A percentile compares a stretch with the other conserved stretches of the same genome.
Conservation (phyloP, 2,329 filamentous ascomycete genomes). For the Septoria petroselini region DNA sequence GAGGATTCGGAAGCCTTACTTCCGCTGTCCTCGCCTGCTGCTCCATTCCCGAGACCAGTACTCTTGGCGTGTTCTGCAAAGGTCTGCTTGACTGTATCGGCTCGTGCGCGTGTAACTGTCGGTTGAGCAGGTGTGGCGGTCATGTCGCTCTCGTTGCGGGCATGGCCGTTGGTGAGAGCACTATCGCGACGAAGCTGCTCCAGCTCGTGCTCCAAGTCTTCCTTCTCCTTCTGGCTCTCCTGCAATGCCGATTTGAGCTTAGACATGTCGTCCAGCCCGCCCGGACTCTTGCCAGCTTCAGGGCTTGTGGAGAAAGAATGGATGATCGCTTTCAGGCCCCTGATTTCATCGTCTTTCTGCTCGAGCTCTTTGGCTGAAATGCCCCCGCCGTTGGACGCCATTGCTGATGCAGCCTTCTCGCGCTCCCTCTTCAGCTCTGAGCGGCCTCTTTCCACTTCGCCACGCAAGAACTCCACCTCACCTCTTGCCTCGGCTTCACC, state of each 20-base stretch:
- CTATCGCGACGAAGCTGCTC: slow-evolving; percentile 55
- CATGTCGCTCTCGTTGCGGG: slow-evolving; percentile 35
- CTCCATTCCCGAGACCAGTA: background rate
- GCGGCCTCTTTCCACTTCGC: slow-evolving; percentile 87
- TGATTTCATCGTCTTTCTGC: slow-evolving; percentile 94
- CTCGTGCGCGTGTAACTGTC: slow-evolving; percentile 39
- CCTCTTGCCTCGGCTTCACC: slow-evolving; percentile 94
- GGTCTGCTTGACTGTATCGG: slow-evolving; percentile 61
- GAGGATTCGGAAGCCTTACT: slow-evolving; percentile 8
- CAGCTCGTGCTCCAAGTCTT: slow-evolving; percentile 82
- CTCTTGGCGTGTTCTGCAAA: slow-evolving; percentile 58
- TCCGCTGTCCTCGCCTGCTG: slow-evolving; percentile 8
- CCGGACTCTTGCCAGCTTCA: slow-evolving; percentile 33
- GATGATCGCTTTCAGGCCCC: slow-evolving; percentile 95
- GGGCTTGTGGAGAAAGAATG: slow-evolving; percentile 85
- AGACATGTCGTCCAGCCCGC: slow-evolving; percentile 46
- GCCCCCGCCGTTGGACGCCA: slow-evolving; percentile 40
- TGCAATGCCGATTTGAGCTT: slow-evolving; percentile 61
- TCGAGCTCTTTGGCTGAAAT: slow-evolving; percentile 69
- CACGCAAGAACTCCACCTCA: slow-evolving; percentile 91
- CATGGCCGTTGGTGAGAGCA: slow-evolving; percentile 50
- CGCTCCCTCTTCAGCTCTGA: slow-evolving; percentile 84
- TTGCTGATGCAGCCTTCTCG: slow-evolving; percentile 68
- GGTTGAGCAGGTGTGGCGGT: slow-evolving; percentile 28
- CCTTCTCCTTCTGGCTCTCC: slow-evolving; percentile 74